Conservation (phyloP, 139 green algal species). For the Volvox reticuliferus region DNA sequence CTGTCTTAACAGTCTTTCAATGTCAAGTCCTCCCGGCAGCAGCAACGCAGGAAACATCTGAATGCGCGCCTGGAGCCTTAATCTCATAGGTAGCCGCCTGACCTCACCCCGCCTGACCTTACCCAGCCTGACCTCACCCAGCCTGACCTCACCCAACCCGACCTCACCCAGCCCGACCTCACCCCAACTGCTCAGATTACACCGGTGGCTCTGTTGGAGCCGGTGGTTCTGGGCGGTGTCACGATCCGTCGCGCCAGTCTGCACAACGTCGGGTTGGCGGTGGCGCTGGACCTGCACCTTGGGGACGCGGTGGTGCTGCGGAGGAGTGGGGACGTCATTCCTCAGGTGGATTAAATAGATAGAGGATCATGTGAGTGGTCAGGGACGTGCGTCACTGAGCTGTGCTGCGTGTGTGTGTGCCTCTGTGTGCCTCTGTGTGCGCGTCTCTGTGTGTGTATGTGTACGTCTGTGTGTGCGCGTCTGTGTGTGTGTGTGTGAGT, state of each 20-base stretch:
- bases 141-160: neutral
- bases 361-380: too few relatives aligned
- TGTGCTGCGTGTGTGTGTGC: too few relatives aligned
- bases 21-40: too few relatives aligned
- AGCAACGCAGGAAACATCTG: too few relatives aligned
- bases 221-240: constrained; percentile 63
- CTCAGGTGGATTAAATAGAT: constrained; percentile 51
- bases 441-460: too few relatives aligned
- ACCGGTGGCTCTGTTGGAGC: constrained; percentile 62
- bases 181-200: constrained; percentile 33
- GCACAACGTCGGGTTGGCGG: constrained; percentile 65
- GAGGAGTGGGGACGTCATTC: constrained; percentile 73
- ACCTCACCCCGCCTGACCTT: neutral
- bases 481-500: too few relatives aligned
- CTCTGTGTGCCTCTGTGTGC: too few relatives aligned
- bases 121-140: neutral
- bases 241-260: constrained; percentile 58
- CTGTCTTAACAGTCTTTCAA: too few relatives aligned
- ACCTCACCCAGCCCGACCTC: neutral
- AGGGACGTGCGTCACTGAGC: too few relatives aligned
- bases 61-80: too few relatives aligned
- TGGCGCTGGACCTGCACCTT: constrained; percentile 40
- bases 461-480: too few relatives aligned
- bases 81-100: too few relatives aligned
- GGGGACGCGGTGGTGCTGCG: constrained; percentile 65